A percentile compares a stretch with the other conserved stretches of the same genome.
Conservation (phyloP, 352 stramenopile genomes). For the Pythium utonaiense region DNA sequence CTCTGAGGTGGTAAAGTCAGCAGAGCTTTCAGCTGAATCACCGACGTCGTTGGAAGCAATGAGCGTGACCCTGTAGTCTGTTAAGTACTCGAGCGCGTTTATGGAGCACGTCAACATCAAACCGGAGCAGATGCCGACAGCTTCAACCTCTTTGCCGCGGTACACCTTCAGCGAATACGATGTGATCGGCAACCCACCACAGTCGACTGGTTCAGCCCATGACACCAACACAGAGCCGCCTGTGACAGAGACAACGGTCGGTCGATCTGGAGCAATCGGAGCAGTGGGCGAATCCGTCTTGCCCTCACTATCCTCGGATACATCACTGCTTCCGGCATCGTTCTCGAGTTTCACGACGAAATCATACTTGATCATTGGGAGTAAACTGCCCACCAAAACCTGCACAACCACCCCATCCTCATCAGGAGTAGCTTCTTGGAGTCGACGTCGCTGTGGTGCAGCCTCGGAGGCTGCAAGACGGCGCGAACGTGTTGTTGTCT, state of each 20-base stretch:
- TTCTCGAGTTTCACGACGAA: slow-evolving; percentile 44
- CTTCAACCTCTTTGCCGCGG: no score
- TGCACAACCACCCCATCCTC: neutral
- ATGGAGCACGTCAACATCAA: slow-evolving; percentile 40
- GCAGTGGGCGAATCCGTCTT: slow-evolving; percentile 24
- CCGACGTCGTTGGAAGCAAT: slow-evolving; percentile 35
- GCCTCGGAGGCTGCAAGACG: neutral
- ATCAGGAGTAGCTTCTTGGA: neutral
- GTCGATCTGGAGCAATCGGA: slow-evolving; percentile 29
- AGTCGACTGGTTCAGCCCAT: slow-evolving; percentile 52
- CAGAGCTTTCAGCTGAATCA: slow-evolving; percentile 22
- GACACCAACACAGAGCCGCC: slow-evolving; percentile 37
- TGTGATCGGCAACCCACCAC: slow-evolving; percentile 39
- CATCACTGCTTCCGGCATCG: slow-evolving; percentile 25
- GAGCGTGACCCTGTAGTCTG: slow-evolving; percentile 40
- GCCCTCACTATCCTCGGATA: slow-evolving; percentile 4
- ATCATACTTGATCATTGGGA: slow-evolving; percentile 36
- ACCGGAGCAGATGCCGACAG: slow-evolving; percentile 37
- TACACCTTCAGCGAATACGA: slow-evolving; percentile 35
- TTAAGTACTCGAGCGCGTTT: slow-evolving; percentile 34
- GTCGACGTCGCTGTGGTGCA: neutral
- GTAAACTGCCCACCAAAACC: slow-evolving; percentile 32
- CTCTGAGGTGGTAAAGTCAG: slow-evolving; percentile 25
- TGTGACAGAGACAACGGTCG: slow-evolving; percentile 21
- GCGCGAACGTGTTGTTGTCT: neutral